Base-by-base conservation (phyloP, 805 yeast genomes). In the Barnettozyma californica region DNA sequence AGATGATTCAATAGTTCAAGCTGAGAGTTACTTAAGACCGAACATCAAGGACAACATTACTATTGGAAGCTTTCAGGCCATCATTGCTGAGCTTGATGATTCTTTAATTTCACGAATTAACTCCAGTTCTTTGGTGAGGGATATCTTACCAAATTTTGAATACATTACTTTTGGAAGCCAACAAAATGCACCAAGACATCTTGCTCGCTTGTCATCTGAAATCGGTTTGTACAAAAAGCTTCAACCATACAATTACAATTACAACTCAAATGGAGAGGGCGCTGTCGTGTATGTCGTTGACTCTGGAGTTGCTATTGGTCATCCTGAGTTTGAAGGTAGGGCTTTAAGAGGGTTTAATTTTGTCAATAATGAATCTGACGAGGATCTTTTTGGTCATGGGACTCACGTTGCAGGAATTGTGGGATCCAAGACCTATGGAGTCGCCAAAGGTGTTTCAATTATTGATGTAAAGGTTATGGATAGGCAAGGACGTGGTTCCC, bases 331-430 rank as follows among this genome's bases (percentile, higher is more conserved):
- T 58, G 82, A 76, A 57, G 84, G 81, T 1, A 69, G 92, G 49
- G 87, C 84, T 9, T 53, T 49, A 5, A 61, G 68, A 51, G 92
- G 91, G 1, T 74, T 70, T 3, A 86, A 83, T 57, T 77, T 80
- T 49, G 80, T 87, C 1, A 85, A 84, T 4, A 45, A 38, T 27
- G 33, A 38, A 13, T 21, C 46, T 7, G 33, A 31, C 4, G 27
- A 8, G 13, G 97, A 90, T 62, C 65, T 67, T 7, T 80, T 82
- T 55, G 97, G 96, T 0, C 97, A 90, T 65, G 97, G 96, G 0
- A 89, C 97, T 1, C 97, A 90, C 65, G 95, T 91, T 43, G 96
- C 97, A 0, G 97, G 97, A 3, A 70, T 88, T 13, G 76, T 88
- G 47, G 96, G 91, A 0, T 87, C 96, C 2, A 73, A 68, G 46